These are phyloP conservation scores for Saposhnikovia divaricata DNA, from an alignment of 129 eudicot species.

Conservation along the genomic window DNA sequence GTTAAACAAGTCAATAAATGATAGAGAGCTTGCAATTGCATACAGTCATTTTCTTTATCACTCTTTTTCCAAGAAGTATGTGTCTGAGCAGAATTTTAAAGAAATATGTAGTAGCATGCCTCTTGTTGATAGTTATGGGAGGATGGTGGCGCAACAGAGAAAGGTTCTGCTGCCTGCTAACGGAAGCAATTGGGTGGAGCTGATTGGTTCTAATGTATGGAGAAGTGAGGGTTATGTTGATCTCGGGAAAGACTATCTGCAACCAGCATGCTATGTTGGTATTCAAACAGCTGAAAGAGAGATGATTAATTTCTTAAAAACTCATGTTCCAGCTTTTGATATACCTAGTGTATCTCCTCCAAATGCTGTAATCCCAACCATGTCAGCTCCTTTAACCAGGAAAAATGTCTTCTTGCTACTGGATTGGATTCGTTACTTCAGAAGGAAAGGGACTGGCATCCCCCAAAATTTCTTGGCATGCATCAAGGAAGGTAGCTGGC, in stretches of 20 bases:
- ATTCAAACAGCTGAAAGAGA: conserved; percentile 8
- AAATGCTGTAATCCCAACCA: conserved; percentile 30
- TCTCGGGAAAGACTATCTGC: conserved; percentile 40
- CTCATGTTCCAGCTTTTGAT: conserved; percentile 34
- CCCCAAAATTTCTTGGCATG: conserved; percentile 32
- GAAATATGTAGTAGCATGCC: conserved; percentile 31
- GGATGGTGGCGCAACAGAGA: conserved; percentile 9
- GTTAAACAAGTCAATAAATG: conserved; percentile 12
- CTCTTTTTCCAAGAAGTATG: conserved; percentile 13
- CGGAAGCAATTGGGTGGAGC: conserved; percentile 51
- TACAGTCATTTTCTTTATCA: conserved; percentile 41
- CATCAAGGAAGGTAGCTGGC: conserved; percentile 45
- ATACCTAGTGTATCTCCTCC: conserved; percentile 43
- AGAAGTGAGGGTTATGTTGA: conserved; percentile 35
- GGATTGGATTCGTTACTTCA: conserved; percentile 35
- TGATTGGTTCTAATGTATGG: conserved; percentile 50
- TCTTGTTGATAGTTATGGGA: conserved; percentile 36
- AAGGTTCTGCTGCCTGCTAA: conserved; percentile 48
- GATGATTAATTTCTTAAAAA: conserved; percentile 23
- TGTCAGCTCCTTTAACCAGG: conserved; percentile 30
- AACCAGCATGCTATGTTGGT: conserved; percentile 22
- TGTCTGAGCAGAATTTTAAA: conserved; percentile 12
- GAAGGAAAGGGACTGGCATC: background rate
- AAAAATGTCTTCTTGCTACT: conserved; percentile 38
- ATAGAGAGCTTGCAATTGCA: conserved; percentile 25